Base-by-base conservation (phyloP, 768 basidiomycete species). In the Hypholoma fasciculare region DNA sequence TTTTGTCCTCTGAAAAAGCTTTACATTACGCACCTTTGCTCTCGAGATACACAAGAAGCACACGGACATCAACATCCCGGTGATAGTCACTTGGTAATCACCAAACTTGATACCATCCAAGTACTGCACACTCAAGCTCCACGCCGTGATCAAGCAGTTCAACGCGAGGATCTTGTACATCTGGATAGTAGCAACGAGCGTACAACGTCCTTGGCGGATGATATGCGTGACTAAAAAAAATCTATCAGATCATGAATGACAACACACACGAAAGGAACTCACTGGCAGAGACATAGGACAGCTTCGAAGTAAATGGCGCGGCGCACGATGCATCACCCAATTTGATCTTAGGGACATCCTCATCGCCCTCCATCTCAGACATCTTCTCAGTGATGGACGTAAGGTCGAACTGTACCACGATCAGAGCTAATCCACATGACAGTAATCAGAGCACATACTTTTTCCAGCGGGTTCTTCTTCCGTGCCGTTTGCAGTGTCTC, bases 91-190 rank as follows among this genome's bases (percentile, higher is more conserved):
- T 69, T 99, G 96, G 71, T 99, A 99, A 71, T 99, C 97, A 13
- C 97, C 97, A 72, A 96, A 98, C 74, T 98, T 98, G 82, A 99
- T 98, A 17, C 97, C 97, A 62, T 98, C 96, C 2, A 99, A 80
- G 69, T 99, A 98, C 72, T 96, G 96, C 30, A 98, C 97, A 64
- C 92, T 95, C 60, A 98, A 79, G 70, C 93, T 96, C 76, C 96
- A 98, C n/a, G 97, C 97, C 3, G 96, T 96, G 73, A 98, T 99
- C 42, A 99, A 79, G 69, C 97, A 98, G 70, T 98, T 99, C 56
- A 99, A 77, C 1, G 96, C 97, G 38, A 99, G 79, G 64, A 99
- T 99, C 79, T 98, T 97, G 86, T 98, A 99, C 97, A 99, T 99
- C 76, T 99, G 97, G 54, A 96, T 90, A 3, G 97, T 99, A 2